A percentile compares a stretch with the other conserved stretches of the same genome.
These are phyloP conservation scores for Malassezia restricta DNA, from an alignment of 1,284 basidiomycete genomes.

Conservation along the genomic window DNA sequence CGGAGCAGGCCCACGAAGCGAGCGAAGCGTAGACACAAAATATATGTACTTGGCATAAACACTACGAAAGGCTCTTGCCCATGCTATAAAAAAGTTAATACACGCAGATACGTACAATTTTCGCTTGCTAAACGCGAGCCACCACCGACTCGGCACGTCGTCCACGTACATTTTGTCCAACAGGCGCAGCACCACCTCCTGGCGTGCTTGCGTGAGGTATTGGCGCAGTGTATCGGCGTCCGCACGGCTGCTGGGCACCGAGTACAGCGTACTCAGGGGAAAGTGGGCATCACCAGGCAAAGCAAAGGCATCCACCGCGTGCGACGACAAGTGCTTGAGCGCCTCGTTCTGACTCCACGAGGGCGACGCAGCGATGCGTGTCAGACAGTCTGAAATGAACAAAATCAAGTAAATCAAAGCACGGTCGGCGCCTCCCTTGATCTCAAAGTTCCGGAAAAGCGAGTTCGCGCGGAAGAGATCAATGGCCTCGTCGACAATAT, in stretches of 20 bases:
- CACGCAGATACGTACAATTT: conserved; percentile 27
- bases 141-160: conserved; percentile 96
- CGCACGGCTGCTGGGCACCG: conserved; percentile 60
- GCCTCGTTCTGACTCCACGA: conserved; percentile 58
- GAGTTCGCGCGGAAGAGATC: conserved; percentile 98
- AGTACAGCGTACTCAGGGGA: conserved; percentile 82
- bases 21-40: neutral
- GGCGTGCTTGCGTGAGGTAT: conserved; percentile 82
- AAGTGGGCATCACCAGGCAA: conserved; percentile 94
- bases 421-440: conserved; percentile 90
- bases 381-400: conserved; percentile 92
- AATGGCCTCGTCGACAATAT: conserved; percentile 91
- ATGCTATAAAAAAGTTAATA: conserved; percentile 19
- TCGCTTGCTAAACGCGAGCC: conserved; percentile 78
- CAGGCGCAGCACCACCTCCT: conserved; percentile 75
- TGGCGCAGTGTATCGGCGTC: conserved; percentile 82
- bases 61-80: conserved; percentile 35
- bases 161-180: conserved; percentile 74
- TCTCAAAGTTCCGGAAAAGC: conserved; percentile 98
- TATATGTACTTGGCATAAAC: neutral
- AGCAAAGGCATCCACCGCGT: conserved; percentile 75
- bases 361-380: conserved; percentile 47
- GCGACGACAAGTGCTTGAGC: conserved; percentile 71
- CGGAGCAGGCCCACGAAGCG: neutral
- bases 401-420: conserved; percentile 92